Base-by-base conservation (phyloP, 176 grass and related monocot genomes). In the Metroxylon sagu region DNA sequence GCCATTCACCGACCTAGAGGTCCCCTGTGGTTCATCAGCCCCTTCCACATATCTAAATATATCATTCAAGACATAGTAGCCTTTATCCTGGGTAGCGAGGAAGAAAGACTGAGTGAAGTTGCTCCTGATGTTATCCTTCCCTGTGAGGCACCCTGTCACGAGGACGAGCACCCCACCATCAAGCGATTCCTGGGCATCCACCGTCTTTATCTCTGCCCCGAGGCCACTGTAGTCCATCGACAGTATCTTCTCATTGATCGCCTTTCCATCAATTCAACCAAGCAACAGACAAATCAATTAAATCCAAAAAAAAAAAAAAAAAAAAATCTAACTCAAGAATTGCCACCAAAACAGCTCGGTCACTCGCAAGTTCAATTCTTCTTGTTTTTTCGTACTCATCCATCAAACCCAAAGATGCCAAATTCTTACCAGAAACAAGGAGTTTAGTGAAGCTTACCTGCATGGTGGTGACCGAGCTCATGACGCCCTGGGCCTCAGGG, bases 1-100 rank as follows among this genome's bases (percentile, higher is more conserved):
- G 39, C 73, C 82, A 71, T 88, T 85, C n/a, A 61, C 62, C 59
- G 82, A 52, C 48, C 50, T 52, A 54, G 67, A 69, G 4, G 10
- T 29, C 0, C 35, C 39, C 3, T 49, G 57, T 53, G 68, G 53
- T 58, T 78, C 64, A 35, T 63, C 35, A 18, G 64, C 77, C 64
- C 50, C 88, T 25, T 61, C 73, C 3, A 85, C 71, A 19, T 70
- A 89, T 43, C 85, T 71, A 54, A 96, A 85, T 14, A 85, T 75
- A 60, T 95, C 89, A 15, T 95, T 95, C 67, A 96, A 77, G 14
- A 96, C 86, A 54, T 85, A 96, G 71, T 74, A 96, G 0, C 91
- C 91, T 60, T 85, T 96, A 66, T 96, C 91, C 71, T 96, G 91
- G n/a, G 86, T 86, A 23, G 91, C 91, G 6, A 96, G 91, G 65